Evolutionary conservation across 441 rosid species (phyloP).

Genomic region (Corymbia citriodora): DNA sequence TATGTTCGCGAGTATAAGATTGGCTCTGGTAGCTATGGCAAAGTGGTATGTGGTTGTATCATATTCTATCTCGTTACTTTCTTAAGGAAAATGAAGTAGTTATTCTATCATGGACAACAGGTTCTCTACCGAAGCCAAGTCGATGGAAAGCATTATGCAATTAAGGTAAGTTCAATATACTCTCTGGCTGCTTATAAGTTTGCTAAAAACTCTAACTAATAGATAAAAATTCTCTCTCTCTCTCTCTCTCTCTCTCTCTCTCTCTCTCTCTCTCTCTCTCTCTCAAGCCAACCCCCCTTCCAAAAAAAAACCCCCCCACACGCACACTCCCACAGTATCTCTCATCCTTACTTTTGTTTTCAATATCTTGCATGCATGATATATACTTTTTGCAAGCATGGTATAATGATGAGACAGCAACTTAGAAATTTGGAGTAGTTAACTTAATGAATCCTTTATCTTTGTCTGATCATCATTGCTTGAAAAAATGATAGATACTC

Average conservation of each 20-base stretch:
- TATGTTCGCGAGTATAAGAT: conserved; percentile 76
- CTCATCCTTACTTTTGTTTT: conserved; percentile 11
- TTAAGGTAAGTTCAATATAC: conserved; percentile 45
- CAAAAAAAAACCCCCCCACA: no score
- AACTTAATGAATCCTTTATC: not conserved
- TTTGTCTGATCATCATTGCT: not conserved
- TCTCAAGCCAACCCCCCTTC: no score
- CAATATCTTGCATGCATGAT: not conserved
- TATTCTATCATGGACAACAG: conserved; percentile 30
- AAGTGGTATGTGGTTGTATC: conserved; percentile 68
- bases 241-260: not conserved
- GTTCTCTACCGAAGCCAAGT: conserved; percentile 70
- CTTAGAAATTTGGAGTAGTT: not conserved
- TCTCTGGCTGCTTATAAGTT: not conserved
- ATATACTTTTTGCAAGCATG: not conserved
- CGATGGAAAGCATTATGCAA: conserved; percentile 82
- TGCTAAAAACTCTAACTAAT: not conserved
- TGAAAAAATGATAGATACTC: not conserved
- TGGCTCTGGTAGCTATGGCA: conserved; percentile 97
- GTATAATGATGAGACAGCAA: not conserved
- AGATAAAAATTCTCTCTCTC: not conserved
- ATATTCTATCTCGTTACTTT: conserved; percentile 1
- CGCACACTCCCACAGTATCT: not conserved
- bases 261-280: not conserved
- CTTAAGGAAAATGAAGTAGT: not conserved